These are phyloP conservation scores for Gaertneriomyces sp. DNA, from an alignment of 192 early-diverging fungal species.

Conservation along the genomic window DNA sequence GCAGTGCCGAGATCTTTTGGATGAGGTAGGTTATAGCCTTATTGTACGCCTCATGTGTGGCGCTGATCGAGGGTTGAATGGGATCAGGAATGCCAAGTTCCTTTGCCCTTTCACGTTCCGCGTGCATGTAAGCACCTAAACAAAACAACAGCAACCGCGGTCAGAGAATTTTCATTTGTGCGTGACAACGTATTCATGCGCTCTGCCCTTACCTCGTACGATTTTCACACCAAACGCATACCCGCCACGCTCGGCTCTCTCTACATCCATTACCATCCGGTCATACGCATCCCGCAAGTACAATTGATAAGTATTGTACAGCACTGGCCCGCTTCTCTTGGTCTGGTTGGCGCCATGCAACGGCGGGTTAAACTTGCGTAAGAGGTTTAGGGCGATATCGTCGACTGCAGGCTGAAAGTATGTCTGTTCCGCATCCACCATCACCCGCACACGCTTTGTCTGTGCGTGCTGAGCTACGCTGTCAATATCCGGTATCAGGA, in stretches of 20 bases:
- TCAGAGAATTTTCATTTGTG: no score
- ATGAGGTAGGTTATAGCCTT: constrained; percentile 70
- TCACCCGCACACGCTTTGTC: constrained; percentile 62
- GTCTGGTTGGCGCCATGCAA: constrained; percentile 7
- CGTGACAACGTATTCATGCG: no score
- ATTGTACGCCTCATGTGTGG: constrained; percentile 83
- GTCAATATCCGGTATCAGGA: constrained; percentile 66
- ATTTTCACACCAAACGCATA: constrained; percentile 83
- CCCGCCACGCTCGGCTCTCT: constrained; percentile 62
- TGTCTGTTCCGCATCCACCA: constrained; percentile 92
- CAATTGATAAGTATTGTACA: constrained; percentile 97
- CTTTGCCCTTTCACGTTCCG: constrained; percentile 68
- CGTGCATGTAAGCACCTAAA: constrained; percentile 66
- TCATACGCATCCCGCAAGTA: constrained; percentile 69
- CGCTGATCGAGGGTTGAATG: constrained; percentile 72
- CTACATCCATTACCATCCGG: constrained; percentile 65
- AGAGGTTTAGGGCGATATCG: constrained; percentile 68
- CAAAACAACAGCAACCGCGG: no score
- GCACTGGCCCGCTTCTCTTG: constrained; percentile 47
- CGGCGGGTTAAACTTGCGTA: constrained; percentile 64
- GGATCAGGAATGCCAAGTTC: constrained; percentile 70
- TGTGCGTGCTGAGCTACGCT: constrained; percentile 62
- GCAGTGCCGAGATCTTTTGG: constrained; percentile 38
- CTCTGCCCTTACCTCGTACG: constrained; percentile 56
- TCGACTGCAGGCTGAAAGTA: constrained; percentile 94